These are phyloP conservation scores for Leccinellum rugosiceps DNA, from an alignment of 768 basidiomycete species.

Conservation along the genomic window DNA sequence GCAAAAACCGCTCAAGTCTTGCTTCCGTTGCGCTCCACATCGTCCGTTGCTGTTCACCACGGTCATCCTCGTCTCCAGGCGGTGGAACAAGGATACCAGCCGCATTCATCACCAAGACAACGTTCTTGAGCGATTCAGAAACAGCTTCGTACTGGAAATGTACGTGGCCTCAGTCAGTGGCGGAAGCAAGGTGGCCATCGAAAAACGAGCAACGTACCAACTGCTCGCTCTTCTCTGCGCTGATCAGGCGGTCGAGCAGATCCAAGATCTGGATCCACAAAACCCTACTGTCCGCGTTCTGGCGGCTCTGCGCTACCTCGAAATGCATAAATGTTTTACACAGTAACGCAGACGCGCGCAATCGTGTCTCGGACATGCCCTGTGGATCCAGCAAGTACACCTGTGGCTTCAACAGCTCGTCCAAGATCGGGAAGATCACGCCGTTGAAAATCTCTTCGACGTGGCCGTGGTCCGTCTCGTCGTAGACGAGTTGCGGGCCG, in stretches of 20 bases:
- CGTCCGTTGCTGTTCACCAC: constrained; percentile 58
- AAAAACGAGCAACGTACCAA: constrained; percentile 48
- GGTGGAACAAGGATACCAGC: constrained; percentile 75
- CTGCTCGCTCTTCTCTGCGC: constrained; percentile 79
- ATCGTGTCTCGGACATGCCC: constrained; percentile 88
- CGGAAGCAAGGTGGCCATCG: neutral
- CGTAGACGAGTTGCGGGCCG: constrained; percentile 65
- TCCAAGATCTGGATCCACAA: constrained; percentile 91
- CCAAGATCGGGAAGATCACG: constrained; percentile 87
- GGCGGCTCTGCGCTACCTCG: constrained; percentile 66
- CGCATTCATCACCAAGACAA: constrained; percentile 93
- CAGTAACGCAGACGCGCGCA: constrained; percentile 83
- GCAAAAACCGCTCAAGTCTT: constrained; percentile 86
- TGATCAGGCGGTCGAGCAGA: constrained; percentile 85
- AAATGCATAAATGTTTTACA: constrained; percentile 97
- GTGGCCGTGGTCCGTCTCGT: constrained; percentile 55
- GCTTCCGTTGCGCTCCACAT: constrained; percentile 86
- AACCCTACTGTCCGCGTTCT: constrained; percentile 59
- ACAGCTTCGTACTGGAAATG: constrained; percentile 80
- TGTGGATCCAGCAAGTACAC: constrained; percentile 73
- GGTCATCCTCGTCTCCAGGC: constrained; percentile 38
- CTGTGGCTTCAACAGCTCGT: constrained; percentile 85
- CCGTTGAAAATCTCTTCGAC: constrained; percentile 85
- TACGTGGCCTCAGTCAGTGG: constrained; percentile 2
- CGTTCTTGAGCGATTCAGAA: constrained; percentile 95